A percentile compares a stretch with the other conserved stretches of the same genome.
These are phyloP conservation scores for Beauveria caledonica DNA, from an alignment of 2,329 filamentous ascomycete genomes.

Conservation along the genomic window DNA sequence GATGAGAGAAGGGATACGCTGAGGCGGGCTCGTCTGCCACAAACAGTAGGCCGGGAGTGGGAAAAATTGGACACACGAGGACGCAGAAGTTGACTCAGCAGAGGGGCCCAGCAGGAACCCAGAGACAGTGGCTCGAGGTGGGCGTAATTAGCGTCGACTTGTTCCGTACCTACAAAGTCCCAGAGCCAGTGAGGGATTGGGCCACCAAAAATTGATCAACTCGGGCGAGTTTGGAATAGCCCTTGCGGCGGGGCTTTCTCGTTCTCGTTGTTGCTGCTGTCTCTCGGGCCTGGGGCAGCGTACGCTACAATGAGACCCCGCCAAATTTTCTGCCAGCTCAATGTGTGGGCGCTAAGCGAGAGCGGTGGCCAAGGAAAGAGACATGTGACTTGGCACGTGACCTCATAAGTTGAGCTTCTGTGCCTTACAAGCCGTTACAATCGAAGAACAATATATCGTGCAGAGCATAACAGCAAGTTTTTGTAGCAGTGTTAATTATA, in stretches of 20 bases:
- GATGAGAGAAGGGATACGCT: neutral
- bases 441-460: neutral
- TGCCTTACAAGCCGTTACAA: neutral
- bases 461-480: too few relatives aligned
- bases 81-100: slow-evolving; percentile 9
- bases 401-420: neutral
- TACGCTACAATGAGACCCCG: slow-evolving; percentile 21
- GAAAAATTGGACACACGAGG: slow-evolving; percentile 13
- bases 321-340: slow-evolving; percentile 30
- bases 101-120: slow-evolving; percentile 1
- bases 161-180: neutral
- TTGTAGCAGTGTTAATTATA: neutral
- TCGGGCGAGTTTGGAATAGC: slow-evolving; percentile 23
- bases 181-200: slow-evolving; percentile 14
- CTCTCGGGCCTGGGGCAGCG: neutral
- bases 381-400: slow-evolving; percentile 20
- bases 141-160: slow-evolving; percentile 7
- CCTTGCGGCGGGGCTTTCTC: slow-evolving; percentile 29
- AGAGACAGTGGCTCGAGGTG: neutral
- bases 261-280: slow-evolving; percentile 10
- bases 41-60: slow-evolving; percentile 3
- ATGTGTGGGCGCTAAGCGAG: slow-evolving; percentile 35
- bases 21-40: neutral
- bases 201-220: slow-evolving; percentile 22
- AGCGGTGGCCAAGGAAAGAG: slow-evolving; percentile 25